A percentile compares a stretch with the other conserved stretches of the same genome.
These are phyloP conservation scores for Ulmus americana DNA, from an alignment of 331 rosid genomes.

Conservation along the genomic window DNA sequence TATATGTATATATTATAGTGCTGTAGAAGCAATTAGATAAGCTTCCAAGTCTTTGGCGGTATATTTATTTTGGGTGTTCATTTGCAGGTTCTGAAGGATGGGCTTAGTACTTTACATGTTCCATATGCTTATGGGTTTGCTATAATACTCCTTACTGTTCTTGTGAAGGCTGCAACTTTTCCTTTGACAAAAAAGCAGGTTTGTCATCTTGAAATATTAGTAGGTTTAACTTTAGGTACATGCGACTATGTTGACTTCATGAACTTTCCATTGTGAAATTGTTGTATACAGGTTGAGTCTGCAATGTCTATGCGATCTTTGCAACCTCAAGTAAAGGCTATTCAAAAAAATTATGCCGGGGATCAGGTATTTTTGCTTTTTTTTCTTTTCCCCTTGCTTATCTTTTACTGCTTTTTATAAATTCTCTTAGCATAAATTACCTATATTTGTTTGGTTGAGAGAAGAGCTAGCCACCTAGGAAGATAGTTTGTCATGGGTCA, in stretches of 20 bases:
- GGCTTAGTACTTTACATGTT: slow-evolving; percentile 67
- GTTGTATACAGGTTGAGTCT: slow-evolving; percentile 65
- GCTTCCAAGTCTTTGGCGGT: too few relatives aligned
- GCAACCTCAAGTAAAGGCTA: slow-evolving; percentile 86
- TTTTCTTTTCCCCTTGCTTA: background rate
- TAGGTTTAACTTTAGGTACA: background rate
- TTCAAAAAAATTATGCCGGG: slow-evolving; percentile 78
- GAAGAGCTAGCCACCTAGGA: too few relatives aligned
- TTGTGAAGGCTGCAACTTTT: slow-evolving; percentile 89
- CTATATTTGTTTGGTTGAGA: too few relatives aligned
- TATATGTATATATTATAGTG: too few relatives aligned
- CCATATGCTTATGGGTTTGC: slow-evolving; percentile 96
- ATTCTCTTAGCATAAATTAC: too few relatives aligned
- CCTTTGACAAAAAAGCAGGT: slow-evolving; percentile 94
- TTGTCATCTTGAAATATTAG: slow-evolving; percentile 5
- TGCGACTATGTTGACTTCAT: background rate
- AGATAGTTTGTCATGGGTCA: too few relatives aligned
- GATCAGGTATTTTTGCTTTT: slow-evolving; percentile 56
- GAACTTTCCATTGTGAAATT: background rate
- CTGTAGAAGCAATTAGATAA: too few relatives aligned
- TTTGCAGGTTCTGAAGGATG: slow-evolving; percentile 69
- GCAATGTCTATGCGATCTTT: slow-evolving; percentile 80
- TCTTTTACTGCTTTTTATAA: background rate
- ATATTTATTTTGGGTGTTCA: background rate
- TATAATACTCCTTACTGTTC: slow-evolving; percentile 77